Conservation (phyloP, 106 monocot species). For the Dendrobium huoshanense region DNA sequence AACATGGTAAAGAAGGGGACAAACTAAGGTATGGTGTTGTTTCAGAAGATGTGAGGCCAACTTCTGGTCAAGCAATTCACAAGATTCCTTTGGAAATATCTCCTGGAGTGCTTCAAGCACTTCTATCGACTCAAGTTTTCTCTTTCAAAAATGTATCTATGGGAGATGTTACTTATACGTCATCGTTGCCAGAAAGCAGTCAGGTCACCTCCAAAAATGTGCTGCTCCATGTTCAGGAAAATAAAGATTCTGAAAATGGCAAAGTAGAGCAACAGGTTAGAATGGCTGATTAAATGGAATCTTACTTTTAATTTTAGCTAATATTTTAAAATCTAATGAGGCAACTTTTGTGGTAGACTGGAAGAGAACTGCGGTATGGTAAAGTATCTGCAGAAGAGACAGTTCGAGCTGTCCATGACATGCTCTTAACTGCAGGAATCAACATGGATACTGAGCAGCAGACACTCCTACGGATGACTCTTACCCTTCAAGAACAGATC, state of each 20-base stretch:
- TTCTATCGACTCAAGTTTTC: conserved; percentile 90
- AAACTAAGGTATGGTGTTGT: conserved; percentile 89
- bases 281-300: neutral
- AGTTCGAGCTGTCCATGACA: conserved; percentile 89
- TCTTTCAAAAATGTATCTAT: conserved; percentile 84
- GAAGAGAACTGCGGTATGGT: conserved; percentile 47
- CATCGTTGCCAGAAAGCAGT: conserved; percentile 19
- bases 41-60: conserved; percentile 83
- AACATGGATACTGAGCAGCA: conserved; percentile 75
- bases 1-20: conserved; percentile 65
- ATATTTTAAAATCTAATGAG: neutral
- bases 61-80: conserved; percentile 78
- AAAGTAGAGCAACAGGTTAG: conserved; percentile 29
- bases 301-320: neutral
- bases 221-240: conserved; percentile 13
- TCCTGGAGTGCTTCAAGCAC: conserved; percentile 43
- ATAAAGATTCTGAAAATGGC: conserved; percentile 16
- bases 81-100: conserved; percentile 66
- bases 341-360: conserved; percentile 23
- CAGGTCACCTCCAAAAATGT: conserved; percentile 9
- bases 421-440: conserved; percentile 84
- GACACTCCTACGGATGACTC: conserved; percentile 59
- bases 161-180: conserved; percentile 28
- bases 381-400: conserved; percentile 72
- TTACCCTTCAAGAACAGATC: conserved; percentile 80